A percentile compares a stretch with the other conserved stretches of the same genome.
These are phyloP conservation scores for Neopestalotiopsis sp. DNA, from an alignment of 2,329 filamentous ascomycete genomes.

Conservation along the genomic window DNA sequence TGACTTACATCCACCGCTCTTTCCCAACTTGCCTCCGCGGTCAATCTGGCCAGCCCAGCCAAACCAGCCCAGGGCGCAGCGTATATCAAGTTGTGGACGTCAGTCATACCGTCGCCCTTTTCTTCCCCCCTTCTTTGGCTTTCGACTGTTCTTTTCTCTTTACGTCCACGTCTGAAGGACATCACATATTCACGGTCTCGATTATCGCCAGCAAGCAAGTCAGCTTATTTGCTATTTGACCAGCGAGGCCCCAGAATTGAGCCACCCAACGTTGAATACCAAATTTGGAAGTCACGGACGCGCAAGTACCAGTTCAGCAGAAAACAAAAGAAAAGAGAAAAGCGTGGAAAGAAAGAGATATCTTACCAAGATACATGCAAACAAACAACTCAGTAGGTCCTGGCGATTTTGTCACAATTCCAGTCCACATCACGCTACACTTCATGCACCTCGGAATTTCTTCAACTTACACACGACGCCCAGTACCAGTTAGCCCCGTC, in stretches of 20 bases:
- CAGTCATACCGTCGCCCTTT: not conserved
- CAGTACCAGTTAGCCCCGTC: not conserved
- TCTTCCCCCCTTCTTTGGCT: not conserved
- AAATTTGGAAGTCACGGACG: not conserved
- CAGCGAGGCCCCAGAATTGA: not conserved
- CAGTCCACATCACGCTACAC: no score
- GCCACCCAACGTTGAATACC: not conserved
- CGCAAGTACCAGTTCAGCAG: not conserved
- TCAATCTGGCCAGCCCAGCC: not conserved
- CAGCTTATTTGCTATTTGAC: not conserved
- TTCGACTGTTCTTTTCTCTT: not conserved
- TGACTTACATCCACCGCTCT: conserved; percentile 23
- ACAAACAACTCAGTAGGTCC: no score
- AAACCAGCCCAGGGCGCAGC: not conserved
- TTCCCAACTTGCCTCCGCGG: conserved; percentile 16
- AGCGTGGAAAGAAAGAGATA: no score
- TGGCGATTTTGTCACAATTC: no score
- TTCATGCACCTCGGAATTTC: no score
- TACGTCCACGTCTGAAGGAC: not conserved
- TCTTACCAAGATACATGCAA: no score
- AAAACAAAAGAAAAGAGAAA: not conserved
- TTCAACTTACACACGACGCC: not conserved
- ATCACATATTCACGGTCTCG: not conserved
- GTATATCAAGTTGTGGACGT: conserved; percentile 1
- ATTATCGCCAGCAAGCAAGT: not conserved